These are phyloP conservation scores for Aspergillus sp. DNA, from an alignment of 2,329 filamentous ascomycete species.

Conservation along the genomic window DNA sequence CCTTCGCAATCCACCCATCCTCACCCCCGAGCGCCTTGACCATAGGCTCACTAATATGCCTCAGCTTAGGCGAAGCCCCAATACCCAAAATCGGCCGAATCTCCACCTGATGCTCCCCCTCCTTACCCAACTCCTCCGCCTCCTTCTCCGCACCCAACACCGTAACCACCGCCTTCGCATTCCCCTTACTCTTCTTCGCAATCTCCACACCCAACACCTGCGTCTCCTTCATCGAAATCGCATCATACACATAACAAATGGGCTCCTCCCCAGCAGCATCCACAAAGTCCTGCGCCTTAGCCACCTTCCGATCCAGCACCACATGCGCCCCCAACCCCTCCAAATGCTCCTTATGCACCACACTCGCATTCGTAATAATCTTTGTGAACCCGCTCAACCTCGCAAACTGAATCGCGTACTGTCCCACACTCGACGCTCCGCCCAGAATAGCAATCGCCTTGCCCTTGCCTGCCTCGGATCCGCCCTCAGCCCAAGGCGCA, in stretches of 20 bases:
- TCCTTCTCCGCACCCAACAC: conserved; percentile 5
- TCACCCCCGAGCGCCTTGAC: conserved; percentile 20
- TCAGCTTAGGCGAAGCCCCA: conserved; percentile 28
- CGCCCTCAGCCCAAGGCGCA: conserved; percentile 30
- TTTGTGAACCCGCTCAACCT: conserved; percentile 36
- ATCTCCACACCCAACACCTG: conserved; percentile 34
- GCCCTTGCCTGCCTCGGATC: conserved; percentile 22
- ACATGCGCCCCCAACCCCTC: conserved; percentile 28
- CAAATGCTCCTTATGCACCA: conserved; percentile 24
- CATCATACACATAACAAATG: conserved; percentile 34
- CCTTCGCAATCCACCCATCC: conserved; percentile 29
- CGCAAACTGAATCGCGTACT: conserved; percentile 39
- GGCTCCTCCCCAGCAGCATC: conserved; percentile 27
- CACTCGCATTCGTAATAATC: conserved; percentile 36
- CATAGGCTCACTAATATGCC: conserved; percentile 34
- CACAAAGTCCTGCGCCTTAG: conserved; percentile 23
- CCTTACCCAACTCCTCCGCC: background rate
- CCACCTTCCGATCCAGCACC: conserved; percentile 26
- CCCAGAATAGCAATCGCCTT: conserved; percentile 33
- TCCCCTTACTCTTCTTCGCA: conserved; percentile 21
- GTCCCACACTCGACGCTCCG: conserved; percentile 38
- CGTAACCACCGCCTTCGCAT: conserved; percentile 15
- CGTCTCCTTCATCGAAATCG: conserved; percentile 32
- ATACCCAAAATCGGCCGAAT: conserved; percentile 23
- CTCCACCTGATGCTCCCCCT: conserved; percentile 14